Base-by-base conservation (phyloP, 495 filamentous ascomycete genomes). In the Talaromyces proteolyticus region DNA sequence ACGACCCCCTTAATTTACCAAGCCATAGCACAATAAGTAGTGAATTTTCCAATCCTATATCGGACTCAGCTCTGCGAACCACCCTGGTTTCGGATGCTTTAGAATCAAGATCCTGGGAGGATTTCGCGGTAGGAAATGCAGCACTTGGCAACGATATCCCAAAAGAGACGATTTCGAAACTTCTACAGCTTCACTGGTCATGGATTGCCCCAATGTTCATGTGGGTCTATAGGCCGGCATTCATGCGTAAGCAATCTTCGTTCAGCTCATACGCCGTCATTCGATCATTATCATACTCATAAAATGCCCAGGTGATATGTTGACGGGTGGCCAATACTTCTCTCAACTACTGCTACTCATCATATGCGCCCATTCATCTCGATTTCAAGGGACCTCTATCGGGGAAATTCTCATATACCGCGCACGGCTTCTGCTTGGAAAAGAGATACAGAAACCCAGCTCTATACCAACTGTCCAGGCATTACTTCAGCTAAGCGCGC, bases 141-240 rank as follows among this genome's bases (percentile, higher is more conserved):
- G 14, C 29, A 7, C 6, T 36, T 36, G 29, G 14, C 6, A 36
- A n/a, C n/a, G n/a, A n/a, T n/a, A n/a, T n/a, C n/a, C 40, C 40
- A 1, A 42, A 20, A 10, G 17, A 20, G 18, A 6, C 18, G 4
- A 20, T 18, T 2, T 14, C 14, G 18, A 42, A 42, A 10, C 18
- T 42, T 4, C 14, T 42, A 18, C 40, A 18, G 14, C 18, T 42
- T 11, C 59, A 64, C 24, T 64, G 59, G 54, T 57, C 50, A 7
- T 64, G 61, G 61, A 45, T 64, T 16, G 46, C 53, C 10, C 58
- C 61, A 25, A 55, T 53, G 39, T 63, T 64, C 25, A 40, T 59
- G 24, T 61, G 54, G 29, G 58, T 64, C 24, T 61, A 64, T 26
- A 50, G 61, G 21, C 58, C 61, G 14, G 56, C 61, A 14, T 64